Conservation (phyloP, 805 yeast genomes). For the Candida railenensis region DNA sequence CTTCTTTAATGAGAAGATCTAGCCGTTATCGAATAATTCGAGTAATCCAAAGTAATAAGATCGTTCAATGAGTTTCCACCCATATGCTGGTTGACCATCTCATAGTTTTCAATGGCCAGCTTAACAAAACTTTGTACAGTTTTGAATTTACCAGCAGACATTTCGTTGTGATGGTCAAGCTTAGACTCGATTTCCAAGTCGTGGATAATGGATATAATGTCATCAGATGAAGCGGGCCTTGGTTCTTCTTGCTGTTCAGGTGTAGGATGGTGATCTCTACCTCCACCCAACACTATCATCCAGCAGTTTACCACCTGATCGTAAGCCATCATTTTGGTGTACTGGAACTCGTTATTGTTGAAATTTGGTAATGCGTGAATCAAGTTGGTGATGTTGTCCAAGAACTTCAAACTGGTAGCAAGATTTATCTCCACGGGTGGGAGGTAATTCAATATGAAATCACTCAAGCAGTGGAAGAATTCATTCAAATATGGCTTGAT, state of each 20-base stretch:
- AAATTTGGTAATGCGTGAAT: conserved; percentile 69
- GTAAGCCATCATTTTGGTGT: conserved; percentile 53
- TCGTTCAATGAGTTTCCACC: conserved; percentile 25
- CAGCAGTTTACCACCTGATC: conserved; percentile 62
- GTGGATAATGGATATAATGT: conserved; percentile 27
- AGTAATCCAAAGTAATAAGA: conserved; percentile 43
- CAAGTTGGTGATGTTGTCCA: conserved; percentile 59
- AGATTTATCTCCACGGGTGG: conserved; percentile 67
- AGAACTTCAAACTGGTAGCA: conserved; percentile 55
- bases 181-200: conserved; percentile 41
- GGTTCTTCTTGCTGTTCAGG: neutral
- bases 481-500: conserved; percentile 68
- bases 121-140: conserved; percentile 44
- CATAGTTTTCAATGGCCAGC: conserved; percentile 35
- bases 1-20: conserved; percentile 22
- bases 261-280: neutral
- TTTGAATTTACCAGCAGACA: conserved; percentile 41
- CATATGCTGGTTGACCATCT: conserved; percentile 20
- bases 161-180: conserved; percentile 44
- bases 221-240: conserved; percentile 13
- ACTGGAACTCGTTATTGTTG: conserved; percentile 52
- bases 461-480: conserved; percentile 68
- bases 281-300: conserved; percentile 42
- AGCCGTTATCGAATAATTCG: conserved; percentile 41
- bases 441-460: conserved; percentile 67